These are phyloP conservation scores for Paramecium octaurelia DNA, from an alignment of 73 alveolate species.

Conservation along the genomic window DNA sequence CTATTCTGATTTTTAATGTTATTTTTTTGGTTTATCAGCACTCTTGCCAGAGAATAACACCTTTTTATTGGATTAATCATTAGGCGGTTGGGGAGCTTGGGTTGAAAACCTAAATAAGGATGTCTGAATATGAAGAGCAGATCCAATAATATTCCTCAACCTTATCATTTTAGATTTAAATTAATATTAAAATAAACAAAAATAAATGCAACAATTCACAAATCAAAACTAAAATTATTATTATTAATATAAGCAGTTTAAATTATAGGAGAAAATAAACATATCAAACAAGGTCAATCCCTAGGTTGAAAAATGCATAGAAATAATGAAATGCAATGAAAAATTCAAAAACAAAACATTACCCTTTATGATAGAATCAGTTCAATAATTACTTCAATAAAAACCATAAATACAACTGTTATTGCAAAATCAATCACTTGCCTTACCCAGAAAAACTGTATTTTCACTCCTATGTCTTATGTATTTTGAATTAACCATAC, in stretches of 20 bases:
- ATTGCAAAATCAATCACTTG: neutral
- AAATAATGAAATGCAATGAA: neutral
- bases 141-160: neutral
- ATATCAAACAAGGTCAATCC: neutral
- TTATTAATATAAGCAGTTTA: neutral
- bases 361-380: neutral
- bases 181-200: neutral
- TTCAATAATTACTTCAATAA: neutral
- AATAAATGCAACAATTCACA: neutral
- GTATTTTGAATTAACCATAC: neutral
- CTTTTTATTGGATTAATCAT: neutral
- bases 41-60: neutral
- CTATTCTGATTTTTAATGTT: neutral
- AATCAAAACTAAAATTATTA: neutral
- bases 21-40: neutral
- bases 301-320: neutral
- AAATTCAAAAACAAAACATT: neutral
- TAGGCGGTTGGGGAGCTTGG: neutral
- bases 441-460: neutral
- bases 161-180: neutral
- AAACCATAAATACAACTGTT: neutral
- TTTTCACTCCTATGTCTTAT: neutral
- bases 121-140: neutral
- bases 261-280: neutral
- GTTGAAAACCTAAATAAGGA: neutral